A percentile compares a stretch with the other conserved stretches of the same genome.
phyloP scores from a whole-genome alignment of 2,329 filamentous ascomycete genomes.

The Plenodomus lindquistii region DNA sequence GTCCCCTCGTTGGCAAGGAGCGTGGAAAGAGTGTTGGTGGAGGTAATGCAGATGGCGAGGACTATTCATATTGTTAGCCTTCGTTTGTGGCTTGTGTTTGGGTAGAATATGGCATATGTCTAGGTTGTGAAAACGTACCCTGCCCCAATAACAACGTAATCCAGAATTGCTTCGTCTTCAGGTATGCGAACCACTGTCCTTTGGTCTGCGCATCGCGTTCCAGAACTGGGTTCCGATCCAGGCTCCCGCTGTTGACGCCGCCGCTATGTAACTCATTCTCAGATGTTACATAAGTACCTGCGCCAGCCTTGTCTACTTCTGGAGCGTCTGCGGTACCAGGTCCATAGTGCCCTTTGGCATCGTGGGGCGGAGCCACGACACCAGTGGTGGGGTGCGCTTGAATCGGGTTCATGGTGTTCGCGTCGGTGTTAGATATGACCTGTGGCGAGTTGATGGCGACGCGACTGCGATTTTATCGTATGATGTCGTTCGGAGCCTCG shows the following conservation, averaged over 20 bases:
- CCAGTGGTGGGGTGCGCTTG: slow-evolving; percentile 15
- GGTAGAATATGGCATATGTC: not conserved
- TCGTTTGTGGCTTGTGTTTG: not conserved
- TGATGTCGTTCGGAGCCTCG: too few relatives aligned
- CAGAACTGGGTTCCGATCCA: slow-evolving; percentile 22
- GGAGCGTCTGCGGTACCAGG: too few relatives aligned
- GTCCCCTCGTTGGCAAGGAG: slow-evolving; percentile 71
- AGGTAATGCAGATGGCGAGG: slow-evolving; percentile 78
- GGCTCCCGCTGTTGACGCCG: not conserved
- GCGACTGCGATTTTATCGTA: not conserved
- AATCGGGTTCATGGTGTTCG: slow-evolving; percentile 13
- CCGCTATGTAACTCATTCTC: slow-evolving; percentile 29
- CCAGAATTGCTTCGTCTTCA: slow-evolving; percentile 87
- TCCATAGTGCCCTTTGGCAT: slow-evolving; percentile 24
- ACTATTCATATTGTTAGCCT: slow-evolving; percentile 14
- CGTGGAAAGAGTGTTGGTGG: slow-evolving; percentile 86
- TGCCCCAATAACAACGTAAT: slow-evolving; percentile 75
- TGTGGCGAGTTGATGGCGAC: not conserved
- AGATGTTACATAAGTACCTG: slow-evolving; percentile 26
- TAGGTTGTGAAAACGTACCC: slow-evolving; percentile 34
- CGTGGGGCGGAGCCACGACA: slow-evolving; percentile 15
- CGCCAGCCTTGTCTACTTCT: slow-evolving; percentile 22
- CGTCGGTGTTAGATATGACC: not conserved
- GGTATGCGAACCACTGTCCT: slow-evolving; percentile 66
- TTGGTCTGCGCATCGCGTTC: slow-evolving; percentile 45